Conservation (phyloP, 2,329 filamentous ascomycete genomes). For the Arthroderma sp. region DNA sequence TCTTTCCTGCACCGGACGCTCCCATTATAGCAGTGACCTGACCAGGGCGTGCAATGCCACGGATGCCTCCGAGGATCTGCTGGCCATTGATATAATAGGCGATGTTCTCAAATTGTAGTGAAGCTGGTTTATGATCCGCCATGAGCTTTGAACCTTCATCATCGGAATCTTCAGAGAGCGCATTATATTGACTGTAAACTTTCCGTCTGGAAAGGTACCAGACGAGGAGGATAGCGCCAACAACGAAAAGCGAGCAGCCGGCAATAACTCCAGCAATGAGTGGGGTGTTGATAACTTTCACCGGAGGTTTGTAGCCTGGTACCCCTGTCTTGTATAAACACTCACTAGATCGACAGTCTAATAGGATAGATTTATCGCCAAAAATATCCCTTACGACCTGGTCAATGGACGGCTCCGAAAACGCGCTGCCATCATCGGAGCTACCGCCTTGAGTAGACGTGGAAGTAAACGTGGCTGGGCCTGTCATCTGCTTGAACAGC, state of each 20-base stretch:
- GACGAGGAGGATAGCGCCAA: slow-evolving; percentile 67
- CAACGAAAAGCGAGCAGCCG: slow-evolving; percentile 70
- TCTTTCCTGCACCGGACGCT: slow-evolving; percentile 93
- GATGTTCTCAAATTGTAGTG: slow-evolving; percentile 78
- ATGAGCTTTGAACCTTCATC: slow-evolving; percentile 80
- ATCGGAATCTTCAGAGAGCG: slow-evolving; percentile 74
- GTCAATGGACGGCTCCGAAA: slow-evolving; percentile 88
- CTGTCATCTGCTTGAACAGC: slow-evolving; percentile 66
- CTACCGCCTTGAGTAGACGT: slow-evolving; percentile 43
- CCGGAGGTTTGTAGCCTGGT: slow-evolving; percentile 74
- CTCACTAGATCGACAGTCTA: slow-evolving; percentile 75
- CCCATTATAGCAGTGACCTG: slow-evolving; percentile 97
- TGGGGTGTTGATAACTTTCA: slow-evolving; percentile 94
- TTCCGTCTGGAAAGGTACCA: slow-evolving; percentile 81
- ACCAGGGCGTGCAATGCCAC: slow-evolving; percentile 83
- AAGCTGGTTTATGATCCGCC: slow-evolving; percentile 80
- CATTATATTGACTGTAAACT: slow-evolving; percentile 48
- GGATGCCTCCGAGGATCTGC: slow-evolving; percentile 66
- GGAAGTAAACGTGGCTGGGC: slow-evolving; percentile 75
- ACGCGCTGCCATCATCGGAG: slow-evolving; percentile 62
- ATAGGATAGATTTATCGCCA: slow-evolving; percentile 76
- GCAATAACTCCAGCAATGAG: slow-evolving; percentile 91
- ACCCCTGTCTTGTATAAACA: slow-evolving; percentile 88
- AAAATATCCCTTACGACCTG: slow-evolving; percentile 78
- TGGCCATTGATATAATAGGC: slow-evolving; percentile 79